Conservation (phyloP, 2,329 filamentous ascomycete species). For the Sarocladium oryzae region DNA sequence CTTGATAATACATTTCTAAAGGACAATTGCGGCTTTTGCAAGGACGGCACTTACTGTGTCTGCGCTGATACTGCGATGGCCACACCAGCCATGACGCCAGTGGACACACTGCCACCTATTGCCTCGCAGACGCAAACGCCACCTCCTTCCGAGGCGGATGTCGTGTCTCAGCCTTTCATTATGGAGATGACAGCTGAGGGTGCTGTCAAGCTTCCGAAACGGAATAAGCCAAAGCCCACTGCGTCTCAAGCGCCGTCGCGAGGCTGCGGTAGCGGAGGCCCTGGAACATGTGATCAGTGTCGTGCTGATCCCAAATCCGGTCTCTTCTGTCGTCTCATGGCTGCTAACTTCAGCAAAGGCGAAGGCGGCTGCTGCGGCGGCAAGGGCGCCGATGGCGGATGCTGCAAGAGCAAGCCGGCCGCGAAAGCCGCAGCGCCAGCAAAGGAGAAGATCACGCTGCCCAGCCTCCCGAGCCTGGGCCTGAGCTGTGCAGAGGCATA, state of each 20-base stretch:
- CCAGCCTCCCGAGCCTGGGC: conserved; percentile 43
- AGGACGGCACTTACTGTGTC: conserved; percentile 74
- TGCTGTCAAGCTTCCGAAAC: conserved; percentile 51
- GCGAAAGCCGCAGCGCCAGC: neutral
- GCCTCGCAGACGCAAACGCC: conserved; percentile 47
- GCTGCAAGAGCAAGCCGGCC: conserved; percentile 45
- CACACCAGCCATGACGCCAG: conserved; percentile 31
- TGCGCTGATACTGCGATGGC: conserved; percentile 58
- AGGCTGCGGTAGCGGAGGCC: conserved; percentile 59
- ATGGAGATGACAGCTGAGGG: conserved; percentile 55
- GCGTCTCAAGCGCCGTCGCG: conserved; percentile 23
- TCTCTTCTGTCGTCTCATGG: conserved; percentile 75
- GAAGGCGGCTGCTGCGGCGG: conserved; percentile 56
- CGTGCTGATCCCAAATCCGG: conserved; percentile 71
- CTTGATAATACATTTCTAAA: conserved; percentile 38
- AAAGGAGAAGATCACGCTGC: conserved; percentile 28
- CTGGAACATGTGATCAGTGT: conserved; percentile 75
- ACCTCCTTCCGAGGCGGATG: conserved; percentile 55
- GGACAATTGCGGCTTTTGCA: conserved; percentile 77
- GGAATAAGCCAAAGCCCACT: conserved; percentile 19
- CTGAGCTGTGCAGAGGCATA: conserved; percentile 72
- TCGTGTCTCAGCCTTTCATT: conserved; percentile 42
- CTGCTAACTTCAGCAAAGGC: conserved; percentile 52
- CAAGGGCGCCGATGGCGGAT: conserved; percentile 52
- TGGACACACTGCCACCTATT: conserved; percentile 34